These are phyloP conservation scores for Paraglomus brasilianum DNA, from an alignment of 192 early-diverging fungal species.

Conservation along the genomic window DNA sequence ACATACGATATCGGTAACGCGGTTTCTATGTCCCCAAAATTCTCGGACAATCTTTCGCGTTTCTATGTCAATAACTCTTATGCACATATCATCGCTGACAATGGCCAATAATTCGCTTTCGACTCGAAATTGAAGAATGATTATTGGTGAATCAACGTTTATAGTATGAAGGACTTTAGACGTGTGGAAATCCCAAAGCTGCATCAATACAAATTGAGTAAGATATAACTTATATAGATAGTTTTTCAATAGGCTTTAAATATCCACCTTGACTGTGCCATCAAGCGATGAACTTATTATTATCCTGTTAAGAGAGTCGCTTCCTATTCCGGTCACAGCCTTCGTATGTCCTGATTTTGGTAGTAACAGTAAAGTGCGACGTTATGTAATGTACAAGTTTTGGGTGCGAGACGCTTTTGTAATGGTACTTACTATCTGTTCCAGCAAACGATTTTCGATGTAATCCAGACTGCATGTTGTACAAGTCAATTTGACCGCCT, in stretches of 20 bases:
- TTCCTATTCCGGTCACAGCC: conserved; percentile 74
- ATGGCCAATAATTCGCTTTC: conserved; percentile 81
- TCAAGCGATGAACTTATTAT: conserved; percentile 83
- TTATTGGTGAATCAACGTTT: conserved; percentile 62
- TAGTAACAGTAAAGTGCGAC: too few species aligned
- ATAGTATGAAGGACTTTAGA: conserved; percentile 62
- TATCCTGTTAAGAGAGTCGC: conserved; percentile 68
- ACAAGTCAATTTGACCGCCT: conserved; percentile 80
- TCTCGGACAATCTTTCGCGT: conserved; percentile 79
- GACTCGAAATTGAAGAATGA: conserved; percentile 58
- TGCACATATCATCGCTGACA: conserved; percentile 80
- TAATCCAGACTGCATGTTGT: conserved; percentile 94
- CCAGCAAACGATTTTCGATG: conserved; percentile 67
- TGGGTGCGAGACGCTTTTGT: too few species aligned
- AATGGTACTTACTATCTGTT: conserved; percentile 33
- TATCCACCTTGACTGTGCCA: conserved; percentile 66
- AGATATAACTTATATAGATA: background rate
- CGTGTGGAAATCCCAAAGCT: conserved; percentile 84
- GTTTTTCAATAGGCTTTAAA: background rate
- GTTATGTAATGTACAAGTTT: too few species aligned
- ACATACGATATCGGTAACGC: conserved; percentile 85
- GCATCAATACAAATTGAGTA: too few species aligned
- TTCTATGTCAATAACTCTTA: conserved; percentile 87
- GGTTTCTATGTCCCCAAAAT: conserved; percentile 83
- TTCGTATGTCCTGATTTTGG: conserved; percentile 78